Evolutionary conservation across 805 yeast species (phyloP).

Genomic region (Monosporozyma yasuniensis): DNA sequence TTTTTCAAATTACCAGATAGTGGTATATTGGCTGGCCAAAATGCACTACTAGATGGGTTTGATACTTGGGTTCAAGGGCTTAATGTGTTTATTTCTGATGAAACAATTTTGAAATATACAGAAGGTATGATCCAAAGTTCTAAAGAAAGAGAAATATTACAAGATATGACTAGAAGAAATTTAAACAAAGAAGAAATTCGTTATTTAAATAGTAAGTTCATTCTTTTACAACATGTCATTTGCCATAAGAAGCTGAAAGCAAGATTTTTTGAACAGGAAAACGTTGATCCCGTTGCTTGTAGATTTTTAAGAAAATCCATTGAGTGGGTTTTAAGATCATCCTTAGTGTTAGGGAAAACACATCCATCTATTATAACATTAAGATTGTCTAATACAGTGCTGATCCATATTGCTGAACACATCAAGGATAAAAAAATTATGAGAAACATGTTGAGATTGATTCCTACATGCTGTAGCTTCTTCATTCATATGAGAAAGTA

Average conservation of each 20-base stretch:
- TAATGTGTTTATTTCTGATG: conserved; percentile 12
- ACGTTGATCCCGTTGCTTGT: not conserved
- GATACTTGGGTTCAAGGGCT: conserved; percentile 46
- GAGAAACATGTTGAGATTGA: conserved; percentile 40
- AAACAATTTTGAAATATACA: conserved; percentile 13
- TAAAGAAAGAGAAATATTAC: conserved; percentile 13
- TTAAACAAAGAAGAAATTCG: conserved; percentile 32
- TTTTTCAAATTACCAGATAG: conserved; percentile 43
- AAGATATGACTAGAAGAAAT: conserved; percentile 4
- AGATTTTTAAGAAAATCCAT: not conserved
- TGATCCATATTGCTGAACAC: conserved; percentile 41
- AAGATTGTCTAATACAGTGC: conserved; percentile 53
- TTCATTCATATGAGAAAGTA: conserved; percentile 45
- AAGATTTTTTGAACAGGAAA: not conserved
- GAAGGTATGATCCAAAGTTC: conserved; percentile 16
- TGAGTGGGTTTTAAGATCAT: not conserved
- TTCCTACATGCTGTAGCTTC: conserved; percentile 46
- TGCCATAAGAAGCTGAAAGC: not conserved
- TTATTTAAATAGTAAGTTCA: conserved; percentile 36
- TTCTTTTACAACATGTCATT: not conserved
- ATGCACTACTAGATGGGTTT: conserved; percentile 49
- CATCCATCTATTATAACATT: conserved; percentile 33
- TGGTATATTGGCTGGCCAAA: conserved; percentile 50
- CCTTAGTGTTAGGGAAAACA: not conserved
- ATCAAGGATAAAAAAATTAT: conserved; percentile 36